These are phyloP conservation scores for Nyssa sinensis DNA, from an alignment of 148 eudicot species.

Conservation along the genomic window DNA sequence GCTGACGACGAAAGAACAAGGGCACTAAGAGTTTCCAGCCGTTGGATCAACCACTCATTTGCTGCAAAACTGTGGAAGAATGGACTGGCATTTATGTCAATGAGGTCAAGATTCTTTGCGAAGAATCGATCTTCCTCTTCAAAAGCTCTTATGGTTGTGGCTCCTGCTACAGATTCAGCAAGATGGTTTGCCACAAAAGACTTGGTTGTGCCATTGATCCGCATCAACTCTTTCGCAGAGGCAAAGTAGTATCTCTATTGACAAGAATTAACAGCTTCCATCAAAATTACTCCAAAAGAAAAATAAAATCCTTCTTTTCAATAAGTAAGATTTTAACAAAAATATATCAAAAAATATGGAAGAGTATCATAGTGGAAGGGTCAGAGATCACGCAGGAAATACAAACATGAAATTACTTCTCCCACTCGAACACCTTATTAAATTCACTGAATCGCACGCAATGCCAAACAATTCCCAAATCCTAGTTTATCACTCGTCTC, in stretches of 20 bases:
- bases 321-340: no score
- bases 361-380: no score
- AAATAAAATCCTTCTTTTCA: no score
- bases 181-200: slow-evolving; percentile 73
- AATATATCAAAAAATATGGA: no score
- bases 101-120: slow-evolving; percentile 51
- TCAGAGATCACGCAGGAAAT: no score
- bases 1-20: slow-evolving; percentile 66
- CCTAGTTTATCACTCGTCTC: background rate
- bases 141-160: slow-evolving; percentile 68
- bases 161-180: slow-evolving; percentile 74
- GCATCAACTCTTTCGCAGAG: slow-evolving; percentile 73
- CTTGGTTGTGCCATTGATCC: slow-evolving; percentile 80
- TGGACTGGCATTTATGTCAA: slow-evolving; percentile 69
- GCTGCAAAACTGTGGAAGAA: slow-evolving; percentile 71
- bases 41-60: slow-evolving; percentile 71
- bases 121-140: slow-evolving; percentile 73
- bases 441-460: no score
- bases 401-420: no score
- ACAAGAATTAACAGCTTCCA: background rate
- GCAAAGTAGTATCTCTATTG: slow-evolving; percentile 63
- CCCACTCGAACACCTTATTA: no score
- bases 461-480: no score
- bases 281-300: no score
- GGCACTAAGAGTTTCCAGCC: slow-evolving; percentile 69